phyloP scores from a whole-genome alignment of 306 rosid genomes.

The Prinsepia uniflora region DNA sequence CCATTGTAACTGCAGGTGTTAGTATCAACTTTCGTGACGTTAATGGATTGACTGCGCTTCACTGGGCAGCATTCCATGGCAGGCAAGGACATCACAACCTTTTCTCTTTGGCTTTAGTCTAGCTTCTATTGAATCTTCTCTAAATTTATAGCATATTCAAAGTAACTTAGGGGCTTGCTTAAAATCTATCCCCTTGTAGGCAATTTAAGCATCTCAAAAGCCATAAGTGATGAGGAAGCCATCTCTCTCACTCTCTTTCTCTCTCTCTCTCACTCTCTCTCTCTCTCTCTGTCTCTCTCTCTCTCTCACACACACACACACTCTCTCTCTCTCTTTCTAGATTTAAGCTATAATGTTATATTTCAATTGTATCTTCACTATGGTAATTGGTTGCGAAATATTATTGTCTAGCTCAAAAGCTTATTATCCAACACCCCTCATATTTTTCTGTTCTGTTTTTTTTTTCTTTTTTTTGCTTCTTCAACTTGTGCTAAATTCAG shows the following conservation, averaged over 20 bases:
- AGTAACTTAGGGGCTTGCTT: slow-evolving; percentile 1
- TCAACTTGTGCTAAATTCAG: slow-evolving; percentile 37
- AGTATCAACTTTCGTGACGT: slow-evolving; percentile 79
- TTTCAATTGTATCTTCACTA: neutral
- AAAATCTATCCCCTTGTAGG: neutral
- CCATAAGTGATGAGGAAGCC: neutral
- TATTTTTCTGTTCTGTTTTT: slow-evolving; percentile 16
- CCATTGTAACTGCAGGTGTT: slow-evolving; percentile 67
- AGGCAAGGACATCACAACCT: slow-evolving; percentile 45
- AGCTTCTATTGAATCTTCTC: neutral
- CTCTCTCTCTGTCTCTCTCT: too few species aligned
- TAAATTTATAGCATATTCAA: neutral
- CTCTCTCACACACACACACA: too few species aligned
- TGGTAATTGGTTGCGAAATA: neutral
- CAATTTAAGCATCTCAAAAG: neutral
- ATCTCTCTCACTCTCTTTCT: neutral
- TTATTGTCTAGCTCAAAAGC: slow-evolving; percentile 9
- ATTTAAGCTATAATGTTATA: slow-evolving; percentile 2
- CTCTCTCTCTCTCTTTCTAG: neutral
- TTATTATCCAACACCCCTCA: slow-evolving; percentile 17
- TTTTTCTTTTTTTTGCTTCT: slow-evolving; percentile 16
- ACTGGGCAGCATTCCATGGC: slow-evolving; percentile 92
- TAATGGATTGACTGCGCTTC: slow-evolving; percentile 91
- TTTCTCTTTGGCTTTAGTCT: slow-evolving; percentile 1
- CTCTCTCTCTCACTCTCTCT: too few species aligned